phyloP scores from a whole-genome alignment of 2,329 filamentous ascomycete species.

The Xylaria sp. region DNA sequence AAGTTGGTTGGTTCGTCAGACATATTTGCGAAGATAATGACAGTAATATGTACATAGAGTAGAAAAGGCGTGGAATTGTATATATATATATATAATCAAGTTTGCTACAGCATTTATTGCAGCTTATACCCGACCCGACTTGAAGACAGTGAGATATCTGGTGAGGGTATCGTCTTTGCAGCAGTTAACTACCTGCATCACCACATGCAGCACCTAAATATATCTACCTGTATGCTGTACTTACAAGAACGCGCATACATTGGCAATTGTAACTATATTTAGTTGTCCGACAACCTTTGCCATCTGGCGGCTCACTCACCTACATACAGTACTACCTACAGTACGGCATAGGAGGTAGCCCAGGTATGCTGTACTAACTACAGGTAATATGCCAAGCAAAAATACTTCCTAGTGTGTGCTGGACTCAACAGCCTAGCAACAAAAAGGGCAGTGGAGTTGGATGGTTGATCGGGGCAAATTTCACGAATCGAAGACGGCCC shows the following conservation, averaged over 20 bases:
- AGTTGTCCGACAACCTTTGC: constrained; percentile 7
- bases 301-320: constrained; percentile 10
- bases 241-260: neutral
- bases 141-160: neutral
- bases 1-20: too few relatives aligned
- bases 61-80: too few relatives aligned
- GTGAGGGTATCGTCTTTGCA: neutral
- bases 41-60: too few relatives aligned
- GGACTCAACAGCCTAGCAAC: neutral
- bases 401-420: too few relatives aligned
- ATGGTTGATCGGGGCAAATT: constrained; percentile 26
- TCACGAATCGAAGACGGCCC: constrained; percentile 17
- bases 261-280: neutral
- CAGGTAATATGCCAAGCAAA: too few relatives aligned
- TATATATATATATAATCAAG: too few relatives aligned
- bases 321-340: too few relatives aligned
- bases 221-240: neutral
- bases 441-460: constrained; percentile 25
- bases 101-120: too few relatives aligned
- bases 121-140: neutral
- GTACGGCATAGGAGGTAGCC: too few relatives aligned
- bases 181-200: neutral
- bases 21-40: too few relatives aligned
- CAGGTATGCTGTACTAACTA: too few relatives aligned
- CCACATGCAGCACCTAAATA: too few relatives aligned